Percentiles rank a stretch among this genome's conserved stretches.
phyloP scores from a whole-genome alignment of 164 flowering plant species.

The Vitis cinerea region DNA sequence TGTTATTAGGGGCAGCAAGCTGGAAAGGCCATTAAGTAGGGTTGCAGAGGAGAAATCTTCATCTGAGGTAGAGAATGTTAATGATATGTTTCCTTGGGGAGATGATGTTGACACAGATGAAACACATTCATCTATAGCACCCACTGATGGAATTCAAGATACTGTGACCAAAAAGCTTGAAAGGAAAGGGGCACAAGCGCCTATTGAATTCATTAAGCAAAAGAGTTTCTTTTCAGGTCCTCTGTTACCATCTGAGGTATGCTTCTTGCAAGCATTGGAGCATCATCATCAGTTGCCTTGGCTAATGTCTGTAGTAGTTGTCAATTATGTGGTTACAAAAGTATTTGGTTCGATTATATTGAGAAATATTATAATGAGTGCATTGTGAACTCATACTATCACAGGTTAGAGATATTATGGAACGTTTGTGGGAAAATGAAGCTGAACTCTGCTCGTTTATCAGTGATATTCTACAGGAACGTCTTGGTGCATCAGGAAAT shows the following conservation, averaged over 20 bases:
- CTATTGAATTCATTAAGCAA: slow-evolving; percentile 36
- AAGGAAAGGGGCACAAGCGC: slow-evolving; percentile 7
- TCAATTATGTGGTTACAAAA: too few species aligned
- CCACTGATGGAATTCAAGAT: slow-evolving; percentile 18
- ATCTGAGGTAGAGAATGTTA: slow-evolving; percentile 32
- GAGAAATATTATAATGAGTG: background rate
- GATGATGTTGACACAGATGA: slow-evolving; percentile 22
- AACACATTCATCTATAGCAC: slow-evolving; percentile 18
- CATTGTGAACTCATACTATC: background rate
- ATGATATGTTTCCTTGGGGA: slow-evolving; percentile 16
- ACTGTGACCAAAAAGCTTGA: slow-evolving; percentile 9
- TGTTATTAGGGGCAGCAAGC: slow-evolving; percentile 28
- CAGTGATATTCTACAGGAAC: slow-evolving; percentile 54
- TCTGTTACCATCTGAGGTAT: slow-evolving; percentile 75
- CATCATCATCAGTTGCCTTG: background rate
- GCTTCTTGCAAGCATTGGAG: slow-evolving; percentile 2
- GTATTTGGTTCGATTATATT: too few species aligned
- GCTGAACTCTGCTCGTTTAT: slow-evolving; percentile 60
- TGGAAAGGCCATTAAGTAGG: slow-evolving; percentile 20
- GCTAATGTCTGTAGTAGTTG: background rate
- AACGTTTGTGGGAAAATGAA: slow-evolving; percentile 79
- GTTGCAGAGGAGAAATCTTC: slow-evolving; percentile 24
- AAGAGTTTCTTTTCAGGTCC: slow-evolving; percentile 33
- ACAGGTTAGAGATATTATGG: slow-evolving; percentile 60
- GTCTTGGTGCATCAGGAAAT: slow-evolving; percentile 18